Base-by-base conservation (phyloP, 805 yeast species). In the Lipomyces starkeyi region DNA sequence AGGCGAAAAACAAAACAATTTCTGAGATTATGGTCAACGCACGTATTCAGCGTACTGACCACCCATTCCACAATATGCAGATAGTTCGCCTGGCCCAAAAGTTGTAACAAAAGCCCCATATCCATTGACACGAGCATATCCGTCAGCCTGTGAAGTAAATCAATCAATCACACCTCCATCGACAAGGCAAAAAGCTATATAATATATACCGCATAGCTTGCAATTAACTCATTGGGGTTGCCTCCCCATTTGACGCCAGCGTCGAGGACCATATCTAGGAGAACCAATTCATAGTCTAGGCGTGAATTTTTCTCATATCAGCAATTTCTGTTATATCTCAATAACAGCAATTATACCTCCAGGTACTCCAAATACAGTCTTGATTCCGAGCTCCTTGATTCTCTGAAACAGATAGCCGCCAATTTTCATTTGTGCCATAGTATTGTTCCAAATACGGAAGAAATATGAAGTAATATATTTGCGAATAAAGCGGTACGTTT, bases 11-110 rank as follows among this genome's bases (percentile, higher is more conserved):
- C 6, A 40, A 8, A 9, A 0, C 6, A 40, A n/a, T 8, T 40
- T 1, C 13, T 14, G 6, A 9, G 3, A 3, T 2, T 40, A 40
- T 40, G n/a, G 13, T 40, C 47, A 40, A 40, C 47, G 17, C 2
- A 91, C 93, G 80, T 91, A 96, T 80, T 91, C 97, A 71, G 97
- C 93, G 80, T 87, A 91, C 62, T 95, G 83, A 74, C 97, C 97
- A 58, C 93, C 97, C 77, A 91, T 85, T 75, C 95, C 97, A n/a
- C 47, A 40, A 40, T 40, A 40, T 40, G 47, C 47, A 40, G 47
- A 40, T 2, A 40, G 47, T 40, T 40, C 47, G 47, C 47, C 47
- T 8, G 47, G 47, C 5, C 47, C 47, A 40, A 40, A 40, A 40
- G 47, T 40, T 40, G 47, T 40, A 6, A 40, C n/a, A 40, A 40